Evolutionary conservation across 2,329 filamentous ascomycete genomes (phyloP).

Genomic region (Hymenoscyphus albidus): DNA sequence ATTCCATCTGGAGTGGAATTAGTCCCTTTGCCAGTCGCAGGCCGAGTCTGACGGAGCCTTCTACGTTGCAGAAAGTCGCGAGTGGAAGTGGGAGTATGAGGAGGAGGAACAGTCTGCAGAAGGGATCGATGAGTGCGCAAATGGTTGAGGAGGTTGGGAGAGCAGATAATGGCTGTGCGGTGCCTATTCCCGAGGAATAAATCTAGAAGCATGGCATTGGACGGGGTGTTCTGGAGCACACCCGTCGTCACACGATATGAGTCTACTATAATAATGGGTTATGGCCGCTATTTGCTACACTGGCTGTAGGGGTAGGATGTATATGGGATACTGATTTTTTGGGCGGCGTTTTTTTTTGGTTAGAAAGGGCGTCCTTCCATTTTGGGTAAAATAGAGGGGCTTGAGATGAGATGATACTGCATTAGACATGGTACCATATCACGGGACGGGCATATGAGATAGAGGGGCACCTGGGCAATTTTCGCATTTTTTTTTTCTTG

Average conservation of each 20-base stretch:
- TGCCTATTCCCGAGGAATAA: neutral
- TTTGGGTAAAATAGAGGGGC: neutral
- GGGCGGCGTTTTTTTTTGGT: neutral
- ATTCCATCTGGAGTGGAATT: slow-evolving; percentile 17
- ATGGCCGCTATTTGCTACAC: neutral
- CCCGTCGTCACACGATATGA: neutral
- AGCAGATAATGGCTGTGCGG: neutral
- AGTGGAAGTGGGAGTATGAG: slow-evolving; percentile 8
- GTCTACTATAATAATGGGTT: neutral
- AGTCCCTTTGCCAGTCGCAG: slow-evolving; percentile 20
- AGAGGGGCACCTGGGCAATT: neutral
- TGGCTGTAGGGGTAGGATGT: neutral
- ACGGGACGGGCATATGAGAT: neutral
- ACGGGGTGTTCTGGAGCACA: neutral
- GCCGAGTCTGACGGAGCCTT: slow-evolving; percentile 15
- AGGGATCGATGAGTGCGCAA: neutral
- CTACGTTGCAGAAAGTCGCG: slow-evolving; percentile 10
- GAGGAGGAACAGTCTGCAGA: slow-evolving; percentile 3
- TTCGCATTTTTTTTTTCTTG: neutral
- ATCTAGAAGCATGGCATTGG: neutral
- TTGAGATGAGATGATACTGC: neutral
- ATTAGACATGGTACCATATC: neutral
- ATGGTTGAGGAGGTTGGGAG: neutral
- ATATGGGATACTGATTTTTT: neutral
- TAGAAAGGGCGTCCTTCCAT: neutral